phyloP scores from a whole-genome alignment of 2,329 filamentous ascomycete genomes.

The Cucurbitaria berberidis region DNA sequence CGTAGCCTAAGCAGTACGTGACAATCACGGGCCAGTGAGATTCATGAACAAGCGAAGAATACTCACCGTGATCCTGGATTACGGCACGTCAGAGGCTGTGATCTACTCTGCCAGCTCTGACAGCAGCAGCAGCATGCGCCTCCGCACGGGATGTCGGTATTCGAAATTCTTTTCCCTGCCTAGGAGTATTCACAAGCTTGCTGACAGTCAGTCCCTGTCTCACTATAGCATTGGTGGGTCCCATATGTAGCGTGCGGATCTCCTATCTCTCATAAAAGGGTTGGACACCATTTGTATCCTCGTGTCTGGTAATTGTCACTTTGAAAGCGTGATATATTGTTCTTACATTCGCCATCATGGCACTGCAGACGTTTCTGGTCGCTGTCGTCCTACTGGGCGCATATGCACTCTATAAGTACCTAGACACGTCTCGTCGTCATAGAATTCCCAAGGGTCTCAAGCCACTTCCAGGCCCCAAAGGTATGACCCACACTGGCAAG shows the following conservation, averaged over 20 bases:
- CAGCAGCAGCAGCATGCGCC: conserved; percentile 24
- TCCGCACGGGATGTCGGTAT: conserved; percentile 28
- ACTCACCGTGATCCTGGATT: conserved; percentile 9
- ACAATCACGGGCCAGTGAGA: conserved; percentile 18
- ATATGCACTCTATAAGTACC: conserved; percentile 40
- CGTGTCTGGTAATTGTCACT: conserved; percentile 11
- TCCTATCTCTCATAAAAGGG: conserved; percentile 11
- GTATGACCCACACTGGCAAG: conserved; percentile 28
- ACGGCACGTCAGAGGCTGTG: conserved; percentile 20
- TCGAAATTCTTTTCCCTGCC: conserved; percentile 26
- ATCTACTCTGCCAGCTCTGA: conserved; percentile 24
- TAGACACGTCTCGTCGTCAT: conserved; percentile 31
- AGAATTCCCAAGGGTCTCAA: conserved; percentile 45
- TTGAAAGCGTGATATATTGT: conserved; percentile 5
- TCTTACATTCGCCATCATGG: conserved; percentile 35
- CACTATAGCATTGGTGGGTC: conserved; percentile 21
- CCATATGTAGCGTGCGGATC: conserved; percentile 39
- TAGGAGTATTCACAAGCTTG: conserved; percentile 17
- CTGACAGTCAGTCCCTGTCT: conserved; percentile 21
- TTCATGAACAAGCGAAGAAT: conserved; percentile 15
- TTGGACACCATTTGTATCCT: conserved; percentile 17
- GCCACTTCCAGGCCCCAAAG: conserved; percentile 50
- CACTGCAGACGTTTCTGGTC: conserved; percentile 35
- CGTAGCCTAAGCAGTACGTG: conserved; percentile 4
- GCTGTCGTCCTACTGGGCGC: conserved; percentile 28